Percentiles rank a stretch among this genome's conserved stretches.
phyloP scores from a whole-genome alignment of 2,329 filamentous ascomycete species.

The Diaporthe sp. region DNA sequence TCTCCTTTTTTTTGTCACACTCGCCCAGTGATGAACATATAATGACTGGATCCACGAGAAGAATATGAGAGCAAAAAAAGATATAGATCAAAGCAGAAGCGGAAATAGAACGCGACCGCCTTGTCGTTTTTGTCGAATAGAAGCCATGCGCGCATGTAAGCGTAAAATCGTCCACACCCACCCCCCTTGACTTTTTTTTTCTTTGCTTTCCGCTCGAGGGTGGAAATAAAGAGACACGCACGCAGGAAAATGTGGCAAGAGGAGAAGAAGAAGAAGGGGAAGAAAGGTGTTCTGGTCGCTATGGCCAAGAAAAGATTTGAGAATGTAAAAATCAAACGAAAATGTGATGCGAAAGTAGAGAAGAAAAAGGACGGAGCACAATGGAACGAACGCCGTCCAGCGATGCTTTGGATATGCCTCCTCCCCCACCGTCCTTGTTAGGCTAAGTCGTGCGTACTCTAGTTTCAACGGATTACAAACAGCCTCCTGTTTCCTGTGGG shows the following conservation, averaged over 20 bases:
- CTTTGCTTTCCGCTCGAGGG: constrained; percentile 25
- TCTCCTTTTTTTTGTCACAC: constrained; percentile 2
- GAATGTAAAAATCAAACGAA: constrained; percentile 43
- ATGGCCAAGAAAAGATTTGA: constrained; percentile 34
- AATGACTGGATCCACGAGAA: constrained; percentile 15
- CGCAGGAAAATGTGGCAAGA: constrained; percentile 12
- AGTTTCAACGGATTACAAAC: constrained; percentile 41
- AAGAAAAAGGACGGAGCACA: constrained; percentile 33
- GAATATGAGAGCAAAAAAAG: neutral
- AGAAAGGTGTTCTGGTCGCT: constrained; percentile 32
- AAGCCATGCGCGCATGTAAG: constrained; percentile 40
- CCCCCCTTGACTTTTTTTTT: constrained; percentile 10
- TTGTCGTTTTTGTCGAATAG: constrained; percentile 28
- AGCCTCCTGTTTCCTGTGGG: constrained; percentile 29
- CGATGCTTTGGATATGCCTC: constrained; percentile 40
- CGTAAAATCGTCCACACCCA: constrained; percentile 37
- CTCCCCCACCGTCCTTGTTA: constrained; percentile 18
- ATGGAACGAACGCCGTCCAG: constrained; percentile 40
- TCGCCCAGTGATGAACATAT: constrained; percentile 33
- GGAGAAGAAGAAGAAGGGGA: neutral
- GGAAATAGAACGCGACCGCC: constrained; percentile 12
- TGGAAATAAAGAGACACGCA: constrained; percentile 8
- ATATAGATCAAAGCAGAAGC: constrained; percentile 19
- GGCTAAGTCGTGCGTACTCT: constrained; percentile 34
- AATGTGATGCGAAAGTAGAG: constrained; percentile 40